phyloP scores from a whole-genome alignment of 208 protist genomes.

The Trypanosoma cruzi region DNA sequence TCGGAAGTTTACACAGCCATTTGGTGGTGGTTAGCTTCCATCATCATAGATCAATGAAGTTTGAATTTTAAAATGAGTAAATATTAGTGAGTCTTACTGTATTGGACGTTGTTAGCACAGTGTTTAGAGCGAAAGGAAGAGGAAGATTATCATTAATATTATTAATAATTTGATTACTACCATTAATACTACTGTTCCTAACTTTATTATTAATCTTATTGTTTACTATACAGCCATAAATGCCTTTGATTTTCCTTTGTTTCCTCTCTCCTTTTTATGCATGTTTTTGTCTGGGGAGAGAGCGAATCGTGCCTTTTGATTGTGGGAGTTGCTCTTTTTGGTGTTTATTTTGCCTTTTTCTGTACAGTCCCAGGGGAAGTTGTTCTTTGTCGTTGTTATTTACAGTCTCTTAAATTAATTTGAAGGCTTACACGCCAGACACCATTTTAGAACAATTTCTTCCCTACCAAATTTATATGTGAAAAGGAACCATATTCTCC shows the following conservation, averaged over 20 bases:
- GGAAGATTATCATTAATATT: not conserved
- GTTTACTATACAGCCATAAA: not conserved
- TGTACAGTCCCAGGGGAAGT: not conserved
- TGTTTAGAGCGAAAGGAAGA: not conserved
- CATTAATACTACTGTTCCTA: not conserved
- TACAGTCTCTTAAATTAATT: not conserved
- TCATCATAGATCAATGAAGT: conserved; percentile 19
- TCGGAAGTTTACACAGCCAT: not conserved
- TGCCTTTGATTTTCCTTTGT: not conserved
- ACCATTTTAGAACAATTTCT: not conserved
- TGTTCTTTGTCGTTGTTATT: not conserved
- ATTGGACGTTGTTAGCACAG: not conserved
- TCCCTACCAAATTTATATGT: not conserved
- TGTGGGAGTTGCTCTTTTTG: not conserved
- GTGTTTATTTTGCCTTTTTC: not conserved
- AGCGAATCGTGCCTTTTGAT: not conserved
- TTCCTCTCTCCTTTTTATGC: not conserved
- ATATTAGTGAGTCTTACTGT: not conserved
- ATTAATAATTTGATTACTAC: not conserved
- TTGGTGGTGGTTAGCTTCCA: conserved; percentile 10
- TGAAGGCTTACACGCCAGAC: not conserved
- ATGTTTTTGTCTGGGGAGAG: not conserved
- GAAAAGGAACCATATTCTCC: not conserved
- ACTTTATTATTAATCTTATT: not conserved
- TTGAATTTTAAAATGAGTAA: conserved; percentile 25